phyloP scores from a whole-genome alignment of 2,329 filamentous ascomycete genomes.

The Aspergillus fischeri region DNA sequence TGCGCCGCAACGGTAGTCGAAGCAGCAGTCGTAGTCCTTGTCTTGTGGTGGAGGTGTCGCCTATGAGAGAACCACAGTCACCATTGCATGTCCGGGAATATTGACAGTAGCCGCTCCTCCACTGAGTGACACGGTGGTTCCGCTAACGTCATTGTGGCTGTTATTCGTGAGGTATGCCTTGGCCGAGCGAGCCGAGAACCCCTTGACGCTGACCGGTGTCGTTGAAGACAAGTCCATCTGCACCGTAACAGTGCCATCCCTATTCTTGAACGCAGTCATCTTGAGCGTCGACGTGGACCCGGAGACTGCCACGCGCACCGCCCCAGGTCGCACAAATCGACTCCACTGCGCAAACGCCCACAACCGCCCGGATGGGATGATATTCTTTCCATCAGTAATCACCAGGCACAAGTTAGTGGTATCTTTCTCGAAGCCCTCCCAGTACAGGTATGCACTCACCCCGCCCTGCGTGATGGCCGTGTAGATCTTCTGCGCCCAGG shows the following conservation, averaged over 20 bases:
- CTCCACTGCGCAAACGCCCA: background rate
- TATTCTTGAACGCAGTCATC: background rate
- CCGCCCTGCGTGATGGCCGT: background rate
- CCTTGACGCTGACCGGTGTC: background rate
- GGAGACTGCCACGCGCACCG: background rate
- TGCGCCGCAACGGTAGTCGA: background rate
- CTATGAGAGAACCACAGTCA: background rate
- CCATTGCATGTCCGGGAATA: background rate
- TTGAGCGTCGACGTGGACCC: background rate
- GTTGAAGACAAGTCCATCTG: background rate
- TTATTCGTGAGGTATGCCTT: background rate
- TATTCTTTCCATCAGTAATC: background rate
- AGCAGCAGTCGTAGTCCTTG: background rate
- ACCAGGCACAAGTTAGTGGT: background rate
- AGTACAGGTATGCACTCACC: background rate
- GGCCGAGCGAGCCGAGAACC: background rate
- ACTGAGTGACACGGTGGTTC: background rate
- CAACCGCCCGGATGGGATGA: background rate
- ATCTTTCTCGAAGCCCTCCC: background rate
- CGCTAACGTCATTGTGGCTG: background rate
- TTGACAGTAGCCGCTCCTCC: background rate
- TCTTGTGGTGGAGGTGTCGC: no score
- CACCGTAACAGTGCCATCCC: background rate
- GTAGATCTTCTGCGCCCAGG: constrained; percentile 4
- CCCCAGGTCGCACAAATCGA: background rate